phyloP scores from a whole-genome alignment of 495 filamentous ascomycete genomes.

The Neurospora pannonica region DNA sequence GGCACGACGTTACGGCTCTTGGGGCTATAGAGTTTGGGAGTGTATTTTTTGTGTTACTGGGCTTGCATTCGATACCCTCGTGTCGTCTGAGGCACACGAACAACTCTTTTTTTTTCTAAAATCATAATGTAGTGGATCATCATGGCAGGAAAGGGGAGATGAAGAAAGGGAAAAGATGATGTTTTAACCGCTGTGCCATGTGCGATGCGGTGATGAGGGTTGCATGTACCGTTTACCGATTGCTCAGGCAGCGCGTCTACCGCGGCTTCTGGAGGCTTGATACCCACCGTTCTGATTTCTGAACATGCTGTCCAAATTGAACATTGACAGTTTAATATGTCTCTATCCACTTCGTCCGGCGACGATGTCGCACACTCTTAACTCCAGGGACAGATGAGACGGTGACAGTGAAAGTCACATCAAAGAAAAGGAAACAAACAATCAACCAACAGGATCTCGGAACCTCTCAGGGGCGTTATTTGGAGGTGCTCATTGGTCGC shows the following conservation, averaged over 20 bases:
- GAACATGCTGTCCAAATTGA: background rate
- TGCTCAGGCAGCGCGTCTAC: background rate
- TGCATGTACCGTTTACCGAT: background rate
- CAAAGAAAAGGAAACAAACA: conserved; percentile 4
- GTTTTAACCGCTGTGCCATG: background rate
- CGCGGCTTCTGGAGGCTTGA: background rate
- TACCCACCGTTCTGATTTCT: background rate
- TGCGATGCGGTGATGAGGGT: background rate
- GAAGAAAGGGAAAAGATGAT: background rate
- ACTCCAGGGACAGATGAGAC: background rate
- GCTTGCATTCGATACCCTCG: background rate
- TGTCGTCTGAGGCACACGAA: background rate
- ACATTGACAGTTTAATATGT: background rate
- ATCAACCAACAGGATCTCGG: conserved; percentile 7
- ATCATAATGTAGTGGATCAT: background rate
- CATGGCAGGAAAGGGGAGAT: background rate
- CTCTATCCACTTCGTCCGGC: background rate
- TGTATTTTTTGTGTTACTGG: background rate
- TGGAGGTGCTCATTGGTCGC: conserved; percentile 16
- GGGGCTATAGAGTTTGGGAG: background rate
- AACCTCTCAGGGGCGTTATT: background rate
- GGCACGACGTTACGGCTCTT: background rate
- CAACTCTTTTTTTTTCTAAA: background rate
- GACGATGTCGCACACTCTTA: background rate
- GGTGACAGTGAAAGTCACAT: background rate